Percentiles rank a stretch among this genome's conserved stretches.
phyloP scores from a whole-genome alignment of 2,329 filamentous ascomycete genomes.

The Pseudogymnoascus sp. region DNA sequence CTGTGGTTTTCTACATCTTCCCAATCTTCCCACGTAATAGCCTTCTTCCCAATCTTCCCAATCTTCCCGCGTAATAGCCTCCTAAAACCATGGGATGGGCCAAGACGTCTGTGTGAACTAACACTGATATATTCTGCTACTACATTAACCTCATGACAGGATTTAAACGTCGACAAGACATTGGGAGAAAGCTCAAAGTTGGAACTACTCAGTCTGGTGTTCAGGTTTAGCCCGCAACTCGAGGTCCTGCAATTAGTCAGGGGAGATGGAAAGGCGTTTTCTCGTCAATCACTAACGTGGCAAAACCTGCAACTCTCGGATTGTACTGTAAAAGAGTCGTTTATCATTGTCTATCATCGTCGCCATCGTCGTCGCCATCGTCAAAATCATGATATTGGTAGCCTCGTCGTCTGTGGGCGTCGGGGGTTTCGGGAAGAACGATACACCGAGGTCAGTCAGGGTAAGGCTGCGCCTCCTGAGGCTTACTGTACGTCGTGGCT shows the following conservation, averaged over 20 bases:
- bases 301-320: neutral
- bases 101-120: neutral
- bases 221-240: too few species aligned
- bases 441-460: neutral
- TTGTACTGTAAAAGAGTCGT: neutral
- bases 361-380: too few species aligned
- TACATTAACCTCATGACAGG: neutral
- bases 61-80: neutral
- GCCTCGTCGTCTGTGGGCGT: neutral
- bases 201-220: neutral
- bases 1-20: neutral
- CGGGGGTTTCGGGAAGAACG: neutral
- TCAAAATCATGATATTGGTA: neutral
- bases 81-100: neutral
- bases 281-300: neutral
- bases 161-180: neutral
- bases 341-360: neutral
- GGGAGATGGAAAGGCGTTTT: neutral
- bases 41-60: neutral
- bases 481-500: neutral
- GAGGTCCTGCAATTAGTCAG: neutral
- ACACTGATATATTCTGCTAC: neutral
- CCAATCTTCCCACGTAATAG: neutral
- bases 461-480: conserved; percentile 10
- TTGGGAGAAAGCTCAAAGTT: neutral